Base-by-base conservation (phyloP, 1,284 basidiomycete genomes). In the Apiotrichum veenhuisii region DNA sequence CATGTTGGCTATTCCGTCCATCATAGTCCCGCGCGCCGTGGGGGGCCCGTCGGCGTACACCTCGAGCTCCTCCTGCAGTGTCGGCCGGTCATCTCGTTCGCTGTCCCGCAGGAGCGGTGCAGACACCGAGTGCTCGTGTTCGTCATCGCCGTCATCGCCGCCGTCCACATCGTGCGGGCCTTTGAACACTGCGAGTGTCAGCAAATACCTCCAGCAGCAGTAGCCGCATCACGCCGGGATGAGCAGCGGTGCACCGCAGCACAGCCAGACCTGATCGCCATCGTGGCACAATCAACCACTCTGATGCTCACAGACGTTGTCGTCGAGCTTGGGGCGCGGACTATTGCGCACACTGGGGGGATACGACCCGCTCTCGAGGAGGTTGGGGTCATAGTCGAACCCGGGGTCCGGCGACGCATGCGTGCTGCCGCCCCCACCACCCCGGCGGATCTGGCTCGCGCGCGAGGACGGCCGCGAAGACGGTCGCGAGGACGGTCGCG, bases 1-100 rank as follows among this genome's bases (percentile, higher is more conserved):
- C 80, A 80, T 80, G 72, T 79, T 77, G 8, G 75, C 74, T 53
- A 77, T 71, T 1, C 71, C 74, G 40, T 75, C 75, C 58, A 73
- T 51, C 57, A 77, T 52, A 2, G 73, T 75, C 9, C 73, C 73
- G 27, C 64, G 67, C 14, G 56, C 65, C 9, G 61, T 59, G 42
- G 64, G 57, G 17, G 66, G 67, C 1, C 69, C 71, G 42, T 72
- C 70, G 15, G 53, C 57, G 26, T 64, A 37, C 25, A 66, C 59
- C 10, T 25, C 42, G 33, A 64, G 47, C 15, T 63, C 62, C 41
- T 69, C 64, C 43, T 64, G 67, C 25, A 57, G 58, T 37, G 45
- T 37, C 15, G 51, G 12, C 30, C 30, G 7, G 7, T 30, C 30
- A 5, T 30, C 52, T 23, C 61, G 50, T 11, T 61, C 48, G 33